phyloP scores from a whole-genome alignment of 208 protist species.

The Leishmania martiniquensis region DNA sequence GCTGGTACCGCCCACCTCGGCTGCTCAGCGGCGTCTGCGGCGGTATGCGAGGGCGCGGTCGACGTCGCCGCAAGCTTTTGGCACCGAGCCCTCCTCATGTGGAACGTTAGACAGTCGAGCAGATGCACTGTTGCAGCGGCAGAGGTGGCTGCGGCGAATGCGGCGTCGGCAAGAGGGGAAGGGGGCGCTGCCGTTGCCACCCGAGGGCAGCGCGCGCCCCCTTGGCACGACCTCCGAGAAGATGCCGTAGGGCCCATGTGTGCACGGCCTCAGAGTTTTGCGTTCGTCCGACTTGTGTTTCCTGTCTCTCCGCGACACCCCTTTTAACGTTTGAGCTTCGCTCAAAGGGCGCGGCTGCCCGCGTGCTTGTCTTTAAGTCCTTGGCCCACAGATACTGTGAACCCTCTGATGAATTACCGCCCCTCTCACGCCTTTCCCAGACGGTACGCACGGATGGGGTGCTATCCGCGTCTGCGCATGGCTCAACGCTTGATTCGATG shows the following conservation, averaged over 20 bases:
- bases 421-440: not conserved
- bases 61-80: not conserved
- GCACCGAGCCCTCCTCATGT: not conserved
- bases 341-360: not conserved
- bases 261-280: not conserved
- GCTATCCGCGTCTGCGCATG: not conserved
- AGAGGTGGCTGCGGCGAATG: slow-evolving; percentile 15
- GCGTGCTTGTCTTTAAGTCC: not conserved
- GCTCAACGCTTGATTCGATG: not conserved
- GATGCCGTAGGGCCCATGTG: not conserved
- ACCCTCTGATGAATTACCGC: not conserved
- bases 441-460: not conserved
- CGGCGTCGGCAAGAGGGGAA: not conserved
- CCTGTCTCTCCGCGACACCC: not conserved
- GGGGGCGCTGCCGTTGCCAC: not conserved
- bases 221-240: not conserved
- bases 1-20: slow-evolving; percentile 12
- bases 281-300: not conserved
- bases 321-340: not conserved
- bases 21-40: slow-evolving; percentile 21
- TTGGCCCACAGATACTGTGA: not conserved
- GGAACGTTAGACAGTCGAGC: slow-evolving; percentile 8
- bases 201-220: not conserved
- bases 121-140: slow-evolving; percentile 24
- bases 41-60: slow-evolving; percentile 23